Evolutionary conservation across 805 yeast species (phyloP), one percentile per base, ranked within the genome.

Genomic region (Yamadazyma olivae): DNA sequence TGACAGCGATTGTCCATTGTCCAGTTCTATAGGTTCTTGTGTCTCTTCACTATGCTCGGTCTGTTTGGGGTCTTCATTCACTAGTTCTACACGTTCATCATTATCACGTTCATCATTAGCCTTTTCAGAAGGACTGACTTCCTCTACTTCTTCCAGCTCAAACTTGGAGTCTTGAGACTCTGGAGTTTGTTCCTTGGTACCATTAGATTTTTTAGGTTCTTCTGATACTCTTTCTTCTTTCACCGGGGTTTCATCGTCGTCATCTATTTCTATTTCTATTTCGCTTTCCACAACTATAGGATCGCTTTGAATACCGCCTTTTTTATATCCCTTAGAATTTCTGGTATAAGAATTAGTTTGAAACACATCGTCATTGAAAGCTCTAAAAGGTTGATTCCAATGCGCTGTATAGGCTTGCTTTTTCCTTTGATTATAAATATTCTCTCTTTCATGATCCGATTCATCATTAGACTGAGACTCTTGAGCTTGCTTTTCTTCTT

Each of bases 371-470:
- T 41, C 48, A 16, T 40, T 38, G 13, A 38, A 33, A 6, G 39
- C 30, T 19, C 35, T 45, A 15, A 44, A 35, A 13, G 49, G 45
- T 28, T 43, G 44, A 17, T 43, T 42, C 53, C 54, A 46, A 33
- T 41, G 50, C 19, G 44, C 49, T 24, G 45, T 33, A 27, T 44
- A 46, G 17, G 50, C 49, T 27, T 49, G 49, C 30, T 36, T 40
- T 34, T 43, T 46, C 19, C 50, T 35, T 28, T 44, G 45, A 20
- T 32, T 34, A 25, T 45, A 45, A 30, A 45, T 17, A n/a, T 33
- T 27, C 15, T 23, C 32, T 12, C 16, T 13, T 8, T 34, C 39
- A 7, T 26, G 10, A 16, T 30, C 39, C 32, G 19, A 16, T 17
- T 31, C 34, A 16, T 24, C 31, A 16, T 28, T 12, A 25, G 25